Percentiles rank a stretch among this genome's conserved stretches.
These are phyloP conservation scores for Tylopilus felleus DNA, from an alignment of 768 basidiomycete genomes.

Conservation along the genomic window DNA sequence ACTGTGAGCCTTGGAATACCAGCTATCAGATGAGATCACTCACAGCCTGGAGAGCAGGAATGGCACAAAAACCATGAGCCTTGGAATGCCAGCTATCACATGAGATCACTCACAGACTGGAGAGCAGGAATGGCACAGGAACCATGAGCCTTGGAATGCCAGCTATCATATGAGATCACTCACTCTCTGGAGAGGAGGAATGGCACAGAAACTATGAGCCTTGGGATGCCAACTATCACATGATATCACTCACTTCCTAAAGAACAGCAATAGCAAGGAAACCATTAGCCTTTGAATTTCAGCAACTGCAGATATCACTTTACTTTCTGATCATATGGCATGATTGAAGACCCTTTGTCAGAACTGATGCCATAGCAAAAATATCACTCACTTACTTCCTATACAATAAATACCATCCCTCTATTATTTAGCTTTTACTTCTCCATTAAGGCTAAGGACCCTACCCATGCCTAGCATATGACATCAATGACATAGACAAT, in stretches of 20 bases:
- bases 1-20: background rate
- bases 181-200: too few species aligned
- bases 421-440: too few species aligned
- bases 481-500: background rate
- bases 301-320: background rate
- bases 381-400: background rate
- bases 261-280: background rate
- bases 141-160: too few species aligned
- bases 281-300: background rate
- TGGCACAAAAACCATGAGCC: too few species aligned
- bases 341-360: too few species aligned
- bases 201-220: background rate
- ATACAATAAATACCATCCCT: too few species aligned
- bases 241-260: background rate
- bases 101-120: too few species aligned
- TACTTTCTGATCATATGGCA: too few species aligned
- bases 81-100: too few species aligned
- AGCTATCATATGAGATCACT: too few species aligned
- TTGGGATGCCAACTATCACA: background rate
- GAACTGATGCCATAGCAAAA: too few species aligned
- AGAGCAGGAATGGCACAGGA: too few species aligned
- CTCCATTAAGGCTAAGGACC: background rate
- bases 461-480: background rate
- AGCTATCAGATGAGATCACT: background rate
- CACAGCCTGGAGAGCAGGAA: background rate